Evolutionary conservation across 768 basidiomycete species (phyloP).

Genomic region (Calocera cornea): DNA sequence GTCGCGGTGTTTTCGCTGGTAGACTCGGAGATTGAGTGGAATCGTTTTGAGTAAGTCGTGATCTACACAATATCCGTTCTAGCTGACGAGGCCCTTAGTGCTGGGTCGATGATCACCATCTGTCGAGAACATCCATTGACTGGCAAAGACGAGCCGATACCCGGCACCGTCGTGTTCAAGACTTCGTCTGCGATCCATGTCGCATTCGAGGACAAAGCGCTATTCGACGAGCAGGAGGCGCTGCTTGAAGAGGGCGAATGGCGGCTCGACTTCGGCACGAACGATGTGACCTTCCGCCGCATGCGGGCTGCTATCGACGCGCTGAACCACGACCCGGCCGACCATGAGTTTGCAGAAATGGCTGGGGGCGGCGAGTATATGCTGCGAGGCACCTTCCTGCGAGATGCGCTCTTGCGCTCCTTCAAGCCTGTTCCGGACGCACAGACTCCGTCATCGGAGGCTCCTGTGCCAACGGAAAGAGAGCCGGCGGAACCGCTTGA

Average conservation of each 20-base stretch:
- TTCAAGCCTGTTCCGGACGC: conserved; percentile 25
- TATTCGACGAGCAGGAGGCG: conserved; percentile 23
- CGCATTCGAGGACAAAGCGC: conserved; percentile 36
- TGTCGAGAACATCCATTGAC: conserved; percentile 45
- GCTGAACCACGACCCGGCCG: conserved; percentile 40
- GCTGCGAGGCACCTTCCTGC: conserved; percentile 55
- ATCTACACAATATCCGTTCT: conserved; percentile 5
- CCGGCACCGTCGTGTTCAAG: conserved; percentile 42
- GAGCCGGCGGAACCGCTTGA: conserved; percentile 5
- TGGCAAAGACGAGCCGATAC: conserved; percentile 33
- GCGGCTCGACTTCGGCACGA: conserved; percentile 57
- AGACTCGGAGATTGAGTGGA: conserved; percentile 58
- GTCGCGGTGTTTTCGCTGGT: conserved; percentile 46
- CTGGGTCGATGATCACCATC: conserved; percentile 54
- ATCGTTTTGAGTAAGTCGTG: conserved; percentile 53
- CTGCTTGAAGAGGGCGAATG: conserved; percentile 35
- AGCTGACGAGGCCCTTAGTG: conserved; percentile 30
- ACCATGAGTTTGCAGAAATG: conserved; percentile 16
- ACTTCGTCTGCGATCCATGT: conserved; percentile 43
- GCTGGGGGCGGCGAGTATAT: conserved; percentile 35
- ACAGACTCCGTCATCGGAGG: background rate
- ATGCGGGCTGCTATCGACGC: conserved; percentile 54
- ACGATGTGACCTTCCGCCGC: conserved; percentile 49
- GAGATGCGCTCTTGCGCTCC: conserved; percentile 53
- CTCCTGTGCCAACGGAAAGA: background rate